Percentiles rank a stretch among this genome's conserved stretches.
These are phyloP conservation scores for Trebouxia gelatinosa DNA, from an alignment of 163 green algal genomes.

Conservation along the genomic window DNA sequence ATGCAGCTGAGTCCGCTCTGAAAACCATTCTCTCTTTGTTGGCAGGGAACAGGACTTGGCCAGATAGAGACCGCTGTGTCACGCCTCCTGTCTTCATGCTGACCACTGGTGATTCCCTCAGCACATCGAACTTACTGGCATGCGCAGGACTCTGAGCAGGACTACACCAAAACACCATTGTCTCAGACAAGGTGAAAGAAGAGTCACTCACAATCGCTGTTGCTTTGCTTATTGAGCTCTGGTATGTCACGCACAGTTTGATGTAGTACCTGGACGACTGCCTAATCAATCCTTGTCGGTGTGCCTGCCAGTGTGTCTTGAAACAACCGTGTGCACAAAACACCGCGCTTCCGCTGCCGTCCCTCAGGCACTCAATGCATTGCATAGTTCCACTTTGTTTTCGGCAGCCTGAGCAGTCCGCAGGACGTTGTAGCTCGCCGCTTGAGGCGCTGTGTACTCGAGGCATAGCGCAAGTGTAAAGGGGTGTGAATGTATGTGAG, in stretches of 20 bases:
- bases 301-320: constrained; percentile 18
- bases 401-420: constrained; percentile 2
- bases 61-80: neutral
- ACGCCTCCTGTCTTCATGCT: constrained; percentile 19
- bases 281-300: neutral
- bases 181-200: neutral
- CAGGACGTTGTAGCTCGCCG: neutral
- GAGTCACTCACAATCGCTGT: neutral
- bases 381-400: constrained; percentile 13
- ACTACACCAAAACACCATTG: neutral
- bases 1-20: constrained; percentile 18
- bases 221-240: neutral
- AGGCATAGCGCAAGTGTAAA: no score
- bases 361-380: constrained; percentile 21
- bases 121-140: neutral
- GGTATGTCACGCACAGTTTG: neutral
- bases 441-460: neutral
- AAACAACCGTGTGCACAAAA: constrained; percentile 28
- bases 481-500: no score
- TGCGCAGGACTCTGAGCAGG: neutral
- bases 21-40: constrained; percentile 26
- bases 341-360: constrained; percentile 10
- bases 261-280: neutral
- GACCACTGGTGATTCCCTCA: neutral
- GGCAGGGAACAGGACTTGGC: neutral